Evolutionary conservation across 805 yeast genomes (phyloP).

Genomic region (Blastobotrys parvus): DNA sequence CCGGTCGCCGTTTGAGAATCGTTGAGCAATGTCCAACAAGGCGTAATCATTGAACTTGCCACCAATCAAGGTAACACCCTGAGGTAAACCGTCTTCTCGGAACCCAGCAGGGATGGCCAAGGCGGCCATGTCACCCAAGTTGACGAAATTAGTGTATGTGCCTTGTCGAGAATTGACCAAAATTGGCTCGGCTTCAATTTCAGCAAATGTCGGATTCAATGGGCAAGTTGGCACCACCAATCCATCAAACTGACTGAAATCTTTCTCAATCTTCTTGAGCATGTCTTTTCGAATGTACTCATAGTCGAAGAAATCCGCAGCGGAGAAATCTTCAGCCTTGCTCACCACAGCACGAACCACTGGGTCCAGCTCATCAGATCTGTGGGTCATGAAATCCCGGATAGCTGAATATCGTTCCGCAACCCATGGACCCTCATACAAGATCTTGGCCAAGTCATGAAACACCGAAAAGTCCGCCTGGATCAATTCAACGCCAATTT

Average conservation of each 20-base stretch:
- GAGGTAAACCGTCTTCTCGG: conserved; percentile 79
- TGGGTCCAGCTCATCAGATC: conserved; percentile 75
- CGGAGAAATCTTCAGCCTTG: conserved; percentile 70
- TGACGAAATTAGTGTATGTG: conserved; percentile 96
- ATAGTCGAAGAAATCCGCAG: conserved; percentile 73
- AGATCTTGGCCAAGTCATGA: conserved; percentile 71
- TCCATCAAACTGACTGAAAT: conserved; percentile 59
- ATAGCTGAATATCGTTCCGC: conserved; percentile 87
- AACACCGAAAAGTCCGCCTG: conserved; percentile 67
- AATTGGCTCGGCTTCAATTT: conserved; percentile 70
- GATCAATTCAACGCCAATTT: conserved; percentile 51
- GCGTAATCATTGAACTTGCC: conserved; percentile 84
- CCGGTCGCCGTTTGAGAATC: conserved; percentile 53
- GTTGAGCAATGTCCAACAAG: conserved; percentile 69
- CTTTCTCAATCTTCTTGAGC: conserved; percentile 50
- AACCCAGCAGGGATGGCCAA: conserved; percentile 88
- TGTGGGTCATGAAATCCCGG: conserved; percentile 57
- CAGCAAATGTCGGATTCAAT: conserved; percentile 72
- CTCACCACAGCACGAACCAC: conserved; percentile 68
- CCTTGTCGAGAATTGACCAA: conserved; percentile 85
- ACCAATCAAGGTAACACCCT: conserved; percentile 81
- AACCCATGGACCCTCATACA: conserved; percentile 99
- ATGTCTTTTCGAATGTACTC: conserved; percentile 85
- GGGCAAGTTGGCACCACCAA: conserved; percentile 92
- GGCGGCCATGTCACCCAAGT: conserved; percentile 88